phyloP scores from a whole-genome alignment of 2,329 filamentous ascomycete species.

The Cytospora piceicola region DNA sequence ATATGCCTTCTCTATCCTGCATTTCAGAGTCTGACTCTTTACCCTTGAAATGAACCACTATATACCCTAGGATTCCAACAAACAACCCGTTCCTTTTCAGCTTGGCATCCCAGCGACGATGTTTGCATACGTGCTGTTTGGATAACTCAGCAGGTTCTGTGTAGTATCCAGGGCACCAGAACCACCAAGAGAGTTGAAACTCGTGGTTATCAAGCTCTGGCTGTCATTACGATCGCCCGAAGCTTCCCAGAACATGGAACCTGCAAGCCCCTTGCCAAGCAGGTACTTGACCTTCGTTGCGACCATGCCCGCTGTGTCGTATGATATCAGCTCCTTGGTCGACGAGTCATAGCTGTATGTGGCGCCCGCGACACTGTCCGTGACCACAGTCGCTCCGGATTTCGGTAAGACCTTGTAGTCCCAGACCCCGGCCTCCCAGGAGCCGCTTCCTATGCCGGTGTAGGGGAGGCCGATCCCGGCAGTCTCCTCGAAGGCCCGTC shows the following conservation, averaged over 20 bases:
- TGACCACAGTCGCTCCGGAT: constrained; percentile 58
- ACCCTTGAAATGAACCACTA: not conserved
- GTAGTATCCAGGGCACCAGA: constrained; percentile 50
- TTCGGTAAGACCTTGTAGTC: constrained; percentile 80
- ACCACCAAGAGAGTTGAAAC: constrained; percentile 46
- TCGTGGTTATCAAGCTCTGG: constrained; percentile 63
- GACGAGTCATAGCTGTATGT: constrained; percentile 71
- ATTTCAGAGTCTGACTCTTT: not conserved
- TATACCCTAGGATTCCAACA: not conserved
- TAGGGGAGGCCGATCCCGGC: constrained; percentile 68
- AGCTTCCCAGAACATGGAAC: constrained; percentile 86
- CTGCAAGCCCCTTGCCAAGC: constrained; percentile 64
- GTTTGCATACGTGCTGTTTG: constrained; percentile 60
- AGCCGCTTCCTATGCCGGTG: constrained; percentile 66
- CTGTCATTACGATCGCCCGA: constrained; percentile 66
- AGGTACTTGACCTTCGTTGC: constrained; percentile 69
- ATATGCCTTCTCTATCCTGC: not conserved
- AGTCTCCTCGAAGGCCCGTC: constrained; percentile 68
- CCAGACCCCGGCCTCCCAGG: constrained; percentile 76
- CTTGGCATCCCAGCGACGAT: constrained; percentile 45
- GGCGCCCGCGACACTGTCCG: constrained; percentile 62
- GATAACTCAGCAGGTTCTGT: constrained; percentile 57
- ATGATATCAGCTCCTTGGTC: constrained; percentile 69
- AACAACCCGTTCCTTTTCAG: not conserved
- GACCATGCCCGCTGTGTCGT: constrained; percentile 66